Evolutionary conservation across 495 filamentous ascomycete genomes (phyloP).

Genomic region (Trichocladium uniseriatum): DNA sequence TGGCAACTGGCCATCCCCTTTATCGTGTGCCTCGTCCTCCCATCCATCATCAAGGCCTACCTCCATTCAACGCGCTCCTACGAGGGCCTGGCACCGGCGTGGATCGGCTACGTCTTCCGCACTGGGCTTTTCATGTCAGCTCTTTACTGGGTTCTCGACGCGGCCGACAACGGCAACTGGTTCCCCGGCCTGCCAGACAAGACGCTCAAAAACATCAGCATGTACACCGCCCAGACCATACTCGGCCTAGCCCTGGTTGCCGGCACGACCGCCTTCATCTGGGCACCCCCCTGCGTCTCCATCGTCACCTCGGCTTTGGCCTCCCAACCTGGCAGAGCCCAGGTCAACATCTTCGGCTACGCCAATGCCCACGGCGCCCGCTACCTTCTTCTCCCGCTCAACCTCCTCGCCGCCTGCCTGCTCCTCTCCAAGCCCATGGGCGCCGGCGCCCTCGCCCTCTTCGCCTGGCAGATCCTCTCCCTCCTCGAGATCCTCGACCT

Average conservation of each 20-base stretch:
- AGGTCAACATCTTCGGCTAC: conserved; percentile 78
- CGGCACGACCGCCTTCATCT: conserved; percentile 60
- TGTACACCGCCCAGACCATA: conserved; percentile 64
- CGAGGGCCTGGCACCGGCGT: conserved; percentile 70
- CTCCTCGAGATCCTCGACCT: conserved; percentile 82
- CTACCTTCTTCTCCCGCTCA: conserved; percentile 74
- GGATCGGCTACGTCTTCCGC: conserved; percentile 76
- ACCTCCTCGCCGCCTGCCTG: conserved; percentile 63
- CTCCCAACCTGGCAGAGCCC: conserved; percentile 34
- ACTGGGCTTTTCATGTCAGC: conserved; percentile 65
- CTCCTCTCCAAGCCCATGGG: conserved; percentile 95
- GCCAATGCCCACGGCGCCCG: conserved; percentile 86
- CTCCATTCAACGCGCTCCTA: conserved; percentile 71
- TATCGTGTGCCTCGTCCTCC: conserved; percentile 60
- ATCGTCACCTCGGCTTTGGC: conserved; percentile 38
- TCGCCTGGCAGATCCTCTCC: conserved; percentile 76
- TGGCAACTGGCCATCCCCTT: conserved; percentile 86
- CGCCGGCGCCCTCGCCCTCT: conserved; percentile 66
- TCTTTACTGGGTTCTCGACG: conserved; percentile 81
- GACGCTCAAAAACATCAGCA: conserved; percentile 60
- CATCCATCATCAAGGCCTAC: conserved; percentile 67
- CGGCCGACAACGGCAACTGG: conserved; percentile 86
- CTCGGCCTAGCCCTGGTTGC: conserved; percentile 63
- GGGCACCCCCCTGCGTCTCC: conserved; percentile 64
- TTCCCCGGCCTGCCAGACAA: conserved; percentile 48